These are phyloP conservation scores for Clavaria fumosa DNA, from an alignment of 768 basidiomycete genomes.

Conservation along the genomic window DNA sequence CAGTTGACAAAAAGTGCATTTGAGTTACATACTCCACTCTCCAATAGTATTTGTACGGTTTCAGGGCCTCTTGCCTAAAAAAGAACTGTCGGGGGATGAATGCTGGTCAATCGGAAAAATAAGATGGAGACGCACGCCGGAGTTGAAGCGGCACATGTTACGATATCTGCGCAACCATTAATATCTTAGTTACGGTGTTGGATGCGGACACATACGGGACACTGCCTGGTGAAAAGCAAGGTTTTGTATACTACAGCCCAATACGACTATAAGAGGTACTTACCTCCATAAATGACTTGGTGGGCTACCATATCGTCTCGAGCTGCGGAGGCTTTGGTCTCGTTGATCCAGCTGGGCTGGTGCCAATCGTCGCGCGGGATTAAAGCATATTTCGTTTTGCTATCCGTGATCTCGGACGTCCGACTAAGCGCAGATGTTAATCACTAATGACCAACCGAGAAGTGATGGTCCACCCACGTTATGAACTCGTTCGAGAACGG, in stretches of 20 bases:
- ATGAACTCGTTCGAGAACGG: constrained; percentile 62
- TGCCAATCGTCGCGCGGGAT: constrained; percentile 69
- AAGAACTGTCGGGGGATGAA: constrained; percentile 44
- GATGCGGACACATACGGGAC: constrained; percentile 50
- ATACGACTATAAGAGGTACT: constrained; percentile 9
- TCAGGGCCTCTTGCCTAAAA: constrained; percentile 67
- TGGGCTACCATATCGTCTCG: constrained; percentile 57
- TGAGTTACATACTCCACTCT: constrained; percentile 30
- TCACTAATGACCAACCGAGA: constrained; percentile 4
- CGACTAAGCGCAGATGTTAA: constrained; percentile 22
- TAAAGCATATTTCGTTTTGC: constrained; percentile 56
- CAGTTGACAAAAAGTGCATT: background rate
- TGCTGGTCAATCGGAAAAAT: background rate
- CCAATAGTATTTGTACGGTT: constrained; percentile 82
- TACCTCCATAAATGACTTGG: constrained; percentile 54
- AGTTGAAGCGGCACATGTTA: constrained; percentile 96
- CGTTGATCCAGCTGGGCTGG: constrained; percentile 73
- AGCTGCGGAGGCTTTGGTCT: constrained; percentile 44
- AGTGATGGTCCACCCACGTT: constrained; percentile 22
- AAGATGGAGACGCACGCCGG: constrained; percentile 45
- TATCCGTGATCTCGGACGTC: constrained; percentile 41
- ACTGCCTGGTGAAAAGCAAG: constrained; percentile 34
- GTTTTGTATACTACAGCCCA: constrained; percentile 1
- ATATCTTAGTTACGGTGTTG: too few relatives aligned
- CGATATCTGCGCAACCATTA: constrained; percentile 41